Evolutionary conservation across 139 green algal species (phyloP), one percentile per base, ranked within the genome.

Genomic region (Asterochloris erici): DNA sequence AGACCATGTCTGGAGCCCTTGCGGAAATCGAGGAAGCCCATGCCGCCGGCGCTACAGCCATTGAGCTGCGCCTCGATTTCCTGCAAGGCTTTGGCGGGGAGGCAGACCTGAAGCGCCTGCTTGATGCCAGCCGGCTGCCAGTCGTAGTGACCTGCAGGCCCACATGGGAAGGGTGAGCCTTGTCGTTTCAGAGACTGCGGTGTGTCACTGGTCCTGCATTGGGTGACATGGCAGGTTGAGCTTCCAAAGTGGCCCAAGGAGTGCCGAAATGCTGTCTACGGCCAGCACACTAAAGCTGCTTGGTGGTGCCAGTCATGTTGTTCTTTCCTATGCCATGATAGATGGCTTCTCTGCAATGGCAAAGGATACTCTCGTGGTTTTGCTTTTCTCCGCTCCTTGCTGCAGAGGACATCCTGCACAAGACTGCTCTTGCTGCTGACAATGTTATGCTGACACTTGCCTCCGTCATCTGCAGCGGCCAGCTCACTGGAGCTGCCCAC

Each of bases 1-100:
- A 64, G 71, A 93, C 86, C 0, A 85, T 96, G 6, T 79, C 89
- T 0, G 85, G 83, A 9, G 94, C 94, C 82, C 64, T 96, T 21
- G 79, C 78, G 29, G 92, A 96, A 68, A 94, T 96, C 12, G 54
- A 90, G 47, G 88, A 96, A 63, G 92, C 91, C 0, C 64, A 83
- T 13, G 83, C 76, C 0, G 89, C 80, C 15, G 93, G 93, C 16
- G 95, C 93, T 0, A 91, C 97, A 83, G 83, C 96, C 21, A 89
- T 98, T 0, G 95, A 98, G 90, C 88, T 98, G 13, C 91, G 95
- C 1, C 78, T 98, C 2, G 95, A 98, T 79, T 97, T 94, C 82
- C 83, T 97, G 62, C 84, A 88, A 27, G 89, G 92, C 61, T 93
- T 94, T 71, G 78, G 82, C 9, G 80, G 83, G 0, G 79, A 87